phyloP scores from a whole-genome alignment of 495 filamentous ascomycete genomes.

The Penicillium simplicissimum region DNA sequence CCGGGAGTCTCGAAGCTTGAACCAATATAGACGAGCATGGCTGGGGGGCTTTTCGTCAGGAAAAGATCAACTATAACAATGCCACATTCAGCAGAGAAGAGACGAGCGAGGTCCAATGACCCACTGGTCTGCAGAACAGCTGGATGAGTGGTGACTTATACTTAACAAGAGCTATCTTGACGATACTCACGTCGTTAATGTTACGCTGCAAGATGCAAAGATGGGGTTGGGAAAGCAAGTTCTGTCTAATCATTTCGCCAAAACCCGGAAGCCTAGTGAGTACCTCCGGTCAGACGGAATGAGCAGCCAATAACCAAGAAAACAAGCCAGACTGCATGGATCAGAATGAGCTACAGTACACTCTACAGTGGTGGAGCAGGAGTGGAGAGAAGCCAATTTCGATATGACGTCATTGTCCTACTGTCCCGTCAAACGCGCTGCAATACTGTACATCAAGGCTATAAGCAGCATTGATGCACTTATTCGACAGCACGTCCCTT shows the following conservation, averaged over 20 bases:
- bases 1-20: not conserved
- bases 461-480: not conserved
- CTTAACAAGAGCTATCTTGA: not conserved
- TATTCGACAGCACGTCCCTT: not conserved
- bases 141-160: conserved; percentile 7
- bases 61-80: not conserved
- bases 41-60: too few species aligned
- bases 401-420: not conserved
- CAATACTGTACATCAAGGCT: too few species aligned
- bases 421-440: not conserved
- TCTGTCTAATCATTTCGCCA: not conserved
- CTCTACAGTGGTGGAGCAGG: not conserved
- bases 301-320: not conserved
- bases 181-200: not conserved
- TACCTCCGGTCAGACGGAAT: not conserved
- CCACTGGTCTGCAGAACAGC: not conserved
- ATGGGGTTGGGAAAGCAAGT: not conserved
- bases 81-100: not conserved
- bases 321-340: not conserved
- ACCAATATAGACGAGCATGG: too few species aligned
- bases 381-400: not conserved
- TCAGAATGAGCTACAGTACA: not conserved
- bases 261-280: not conserved
- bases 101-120: not conserved
- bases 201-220: not conserved